Conservation (phyloP, 331 rosid species). For the Pyrus hybrid region DNA sequence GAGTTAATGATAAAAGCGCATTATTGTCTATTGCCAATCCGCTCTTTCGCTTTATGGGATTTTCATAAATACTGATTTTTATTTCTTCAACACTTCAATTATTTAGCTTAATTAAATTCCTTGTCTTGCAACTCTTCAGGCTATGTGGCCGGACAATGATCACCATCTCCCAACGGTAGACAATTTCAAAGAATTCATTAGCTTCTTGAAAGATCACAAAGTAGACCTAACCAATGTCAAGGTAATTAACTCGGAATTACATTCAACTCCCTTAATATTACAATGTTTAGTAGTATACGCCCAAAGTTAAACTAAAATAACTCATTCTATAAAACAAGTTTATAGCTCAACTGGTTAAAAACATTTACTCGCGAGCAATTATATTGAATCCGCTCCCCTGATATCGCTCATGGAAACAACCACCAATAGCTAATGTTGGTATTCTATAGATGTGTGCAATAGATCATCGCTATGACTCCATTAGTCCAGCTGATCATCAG, state of each 20-base stretch:
- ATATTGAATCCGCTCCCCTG: too few relatives aligned
- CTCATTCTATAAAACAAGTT: too few relatives aligned
- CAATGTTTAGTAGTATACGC: too few relatives aligned
- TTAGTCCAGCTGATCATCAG: not conserved
- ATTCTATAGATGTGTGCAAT: constrained; percentile 41
- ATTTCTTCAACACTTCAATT: too few relatives aligned
- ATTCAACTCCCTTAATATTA: not conserved
- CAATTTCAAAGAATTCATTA: constrained; percentile 57
- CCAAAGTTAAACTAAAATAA: too few relatives aligned
- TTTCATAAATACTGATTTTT: too few relatives aligned
- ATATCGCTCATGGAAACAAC: too few relatives aligned
- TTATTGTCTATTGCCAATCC: too few relatives aligned
- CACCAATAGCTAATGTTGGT: not conserved
- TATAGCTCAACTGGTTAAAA: too few relatives aligned
- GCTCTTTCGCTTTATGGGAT: too few relatives aligned
- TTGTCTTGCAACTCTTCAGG: constrained; percentile 27
- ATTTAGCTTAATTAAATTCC: not conserved
- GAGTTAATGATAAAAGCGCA: too few relatives aligned
- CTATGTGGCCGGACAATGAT: constrained; percentile 92
- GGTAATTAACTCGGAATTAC: constrained; percentile 20
- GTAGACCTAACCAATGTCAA: constrained; percentile 66
- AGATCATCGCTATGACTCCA: constrained; percentile 26
- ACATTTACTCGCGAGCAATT: fast-evolving
- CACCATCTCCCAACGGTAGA: constrained; percentile 83
- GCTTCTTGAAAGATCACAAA: constrained; percentile 48